phyloP scores from a whole-genome alignment of 1,284 basidiomycete species.

The Ustilago sp. region DNA sequence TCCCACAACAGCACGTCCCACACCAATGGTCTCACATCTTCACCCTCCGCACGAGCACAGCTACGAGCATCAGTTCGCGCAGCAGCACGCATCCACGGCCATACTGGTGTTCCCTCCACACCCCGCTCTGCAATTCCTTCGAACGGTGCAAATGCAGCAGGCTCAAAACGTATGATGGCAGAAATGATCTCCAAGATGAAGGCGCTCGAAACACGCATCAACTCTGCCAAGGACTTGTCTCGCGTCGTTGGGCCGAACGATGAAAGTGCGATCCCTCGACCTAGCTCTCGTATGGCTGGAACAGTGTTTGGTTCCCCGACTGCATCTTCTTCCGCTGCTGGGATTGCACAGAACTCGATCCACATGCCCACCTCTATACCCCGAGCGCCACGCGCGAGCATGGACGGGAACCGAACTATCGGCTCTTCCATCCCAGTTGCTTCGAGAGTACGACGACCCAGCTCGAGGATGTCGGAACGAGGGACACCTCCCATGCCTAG shows the following conservation, averaged over 20 bases:
- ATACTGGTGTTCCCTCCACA: conserved; percentile 17
- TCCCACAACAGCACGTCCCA: conserved; percentile 14
- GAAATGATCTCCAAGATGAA: conserved; percentile 63
- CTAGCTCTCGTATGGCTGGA: conserved; percentile 56
- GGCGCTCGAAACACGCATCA: conserved; percentile 62
- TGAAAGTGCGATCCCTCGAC: conserved; percentile 64
- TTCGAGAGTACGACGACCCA: conserved; percentile 49
- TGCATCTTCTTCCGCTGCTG: conserved; percentile 8
- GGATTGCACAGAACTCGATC: conserved; percentile 13
- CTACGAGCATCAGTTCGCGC: conserved; percentile 34
- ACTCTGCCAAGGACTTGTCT: conserved; percentile 49
- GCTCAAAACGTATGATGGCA: conserved; percentile 53
- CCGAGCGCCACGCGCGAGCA: conserved; percentile 35
- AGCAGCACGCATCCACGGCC: conserved; percentile 18
- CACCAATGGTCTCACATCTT: conserved; percentile 21
- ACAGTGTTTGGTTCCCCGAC: conserved; percentile 32
- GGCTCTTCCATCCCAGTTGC: conserved; percentile 63
- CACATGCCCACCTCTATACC: conserved; percentile 37
- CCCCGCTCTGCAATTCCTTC: conserved; percentile 9
- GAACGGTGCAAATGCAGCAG: conserved; percentile 14
- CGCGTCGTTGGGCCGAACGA: conserved; percentile 31
- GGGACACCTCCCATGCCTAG: conserved; percentile 44
- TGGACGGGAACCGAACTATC: conserved; percentile 47
- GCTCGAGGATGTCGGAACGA: conserved; percentile 48
- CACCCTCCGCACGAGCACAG: conserved; percentile 42